A percentile compares a stretch with the other conserved stretches of the same genome.
Conservation (phyloP, 192 early-diverging fungal species). For the Backusella australiensis region DNA sequence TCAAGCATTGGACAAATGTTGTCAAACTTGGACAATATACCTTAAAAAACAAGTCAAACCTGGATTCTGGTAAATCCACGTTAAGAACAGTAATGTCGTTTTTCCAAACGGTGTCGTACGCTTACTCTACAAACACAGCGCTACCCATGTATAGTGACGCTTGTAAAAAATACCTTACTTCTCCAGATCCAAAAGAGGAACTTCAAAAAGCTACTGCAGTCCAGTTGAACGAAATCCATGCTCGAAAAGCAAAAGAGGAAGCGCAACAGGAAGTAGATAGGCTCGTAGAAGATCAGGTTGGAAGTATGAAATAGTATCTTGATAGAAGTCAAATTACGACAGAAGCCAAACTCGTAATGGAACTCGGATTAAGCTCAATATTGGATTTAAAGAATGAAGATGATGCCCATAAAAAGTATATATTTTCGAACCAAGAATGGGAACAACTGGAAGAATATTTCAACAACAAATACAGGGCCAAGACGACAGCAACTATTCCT, state of each 20-base stretch:
- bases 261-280: neutral
- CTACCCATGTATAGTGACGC: neutral
- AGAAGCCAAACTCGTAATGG: neutral
- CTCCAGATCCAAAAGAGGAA: neutral
- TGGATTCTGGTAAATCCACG: neutral
- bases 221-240: neutral
- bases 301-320: too few species aligned
- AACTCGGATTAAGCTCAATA: neutral
- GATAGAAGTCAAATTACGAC: too few species aligned
- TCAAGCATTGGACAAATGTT: neutral
- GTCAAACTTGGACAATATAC: neutral
- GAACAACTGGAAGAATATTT: neutral
- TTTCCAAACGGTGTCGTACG: too few species aligned
- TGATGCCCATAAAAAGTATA: neutral
- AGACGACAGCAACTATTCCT: neutral
- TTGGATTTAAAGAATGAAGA: neutral
- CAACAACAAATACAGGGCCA: neutral
- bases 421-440: constrained; percentile 1
- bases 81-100: too few species aligned
- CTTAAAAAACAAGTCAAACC: neutral
- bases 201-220: neutral
- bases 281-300: neutral
- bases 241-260: neutral
- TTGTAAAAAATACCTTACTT: neutral
- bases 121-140: neutral